Evolutionary conservation across 1,139 yeast species (phyloP).

Genomic region (Lodderomyces orthopsilosis): DNA sequence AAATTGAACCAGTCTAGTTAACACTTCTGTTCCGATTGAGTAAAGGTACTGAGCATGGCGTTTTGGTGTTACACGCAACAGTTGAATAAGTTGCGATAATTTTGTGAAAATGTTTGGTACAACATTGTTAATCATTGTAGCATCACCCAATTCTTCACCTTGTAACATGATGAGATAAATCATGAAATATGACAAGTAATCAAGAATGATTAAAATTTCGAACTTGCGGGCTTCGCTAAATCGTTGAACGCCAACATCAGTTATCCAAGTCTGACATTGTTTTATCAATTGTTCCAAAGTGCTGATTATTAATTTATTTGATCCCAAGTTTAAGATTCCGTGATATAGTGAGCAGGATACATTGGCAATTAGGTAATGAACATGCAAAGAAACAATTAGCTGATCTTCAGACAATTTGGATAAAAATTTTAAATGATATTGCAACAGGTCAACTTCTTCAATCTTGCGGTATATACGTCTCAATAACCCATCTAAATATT

Average conservation of each 20-base stretch:
- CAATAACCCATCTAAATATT: conserved; percentile 21
- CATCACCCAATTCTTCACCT: conserved; percentile 29
- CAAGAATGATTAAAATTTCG: conserved; percentile 29
- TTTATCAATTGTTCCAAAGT: conserved; percentile 22
- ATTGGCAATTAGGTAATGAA: conserved; percentile 30
- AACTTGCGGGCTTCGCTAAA: conserved; percentile 18
- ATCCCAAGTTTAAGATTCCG: conserved; percentile 24
- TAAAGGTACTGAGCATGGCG: conserved; percentile 24
- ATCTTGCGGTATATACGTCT: conserved; percentile 21
- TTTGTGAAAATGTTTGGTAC: conserved; percentile 24
- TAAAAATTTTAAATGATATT: conserved; percentile 26
- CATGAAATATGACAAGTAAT: conserved; percentile 31
- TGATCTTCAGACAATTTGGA: conserved; percentile 19
- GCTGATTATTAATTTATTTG: conserved; percentile 22
- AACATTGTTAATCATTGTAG: conserved; percentile 17
- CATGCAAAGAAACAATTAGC: conserved; percentile 22
- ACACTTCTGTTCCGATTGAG: conserved; percentile 29
- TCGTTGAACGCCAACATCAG: conserved; percentile 18
- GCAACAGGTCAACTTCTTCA: conserved; percentile 25
- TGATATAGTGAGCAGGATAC: conserved; percentile 23
- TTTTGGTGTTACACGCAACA: conserved; percentile 10
- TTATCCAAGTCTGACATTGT: conserved; percentile 27
- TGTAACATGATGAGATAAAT: conserved; percentile 34
- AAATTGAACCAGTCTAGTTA: conserved; percentile 34
- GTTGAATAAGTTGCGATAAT: conserved; percentile 18